Percentiles rank a stretch among this genome's conserved stretches.
These are phyloP conservation scores for Toxoplasma gondii DNA, from an alignment of 169 alveolate genomes.

Conservation along the genomic window DNA sequence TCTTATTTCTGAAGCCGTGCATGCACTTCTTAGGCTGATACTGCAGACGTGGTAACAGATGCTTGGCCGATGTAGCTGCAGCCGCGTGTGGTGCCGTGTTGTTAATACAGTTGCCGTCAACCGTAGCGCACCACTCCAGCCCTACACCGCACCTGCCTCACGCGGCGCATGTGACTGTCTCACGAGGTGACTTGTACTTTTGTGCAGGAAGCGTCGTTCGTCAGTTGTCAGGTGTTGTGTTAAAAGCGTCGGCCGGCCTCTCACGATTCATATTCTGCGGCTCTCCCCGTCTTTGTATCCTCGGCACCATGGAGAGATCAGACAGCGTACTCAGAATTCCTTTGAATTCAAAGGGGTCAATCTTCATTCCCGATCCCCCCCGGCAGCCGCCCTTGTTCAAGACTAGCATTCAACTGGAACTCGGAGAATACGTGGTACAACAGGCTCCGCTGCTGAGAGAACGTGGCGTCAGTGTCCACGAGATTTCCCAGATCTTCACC, in stretches of 20 bases:
- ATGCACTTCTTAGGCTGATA: too few species aligned
- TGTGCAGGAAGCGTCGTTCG: background rate
- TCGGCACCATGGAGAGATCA: background rate
- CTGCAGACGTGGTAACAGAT: too few species aligned
- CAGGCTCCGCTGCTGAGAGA: conserved; percentile 13
- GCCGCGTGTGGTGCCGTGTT: too few species aligned
- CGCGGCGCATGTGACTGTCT: too few species aligned
- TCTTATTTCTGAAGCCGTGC: too few species aligned
- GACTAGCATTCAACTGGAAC: conserved; percentile 24
- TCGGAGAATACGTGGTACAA: conserved; percentile 45
- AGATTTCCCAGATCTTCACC: conserved; percentile 35
- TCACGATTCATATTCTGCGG: background rate
- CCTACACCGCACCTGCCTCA: too few species aligned
- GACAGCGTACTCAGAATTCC: background rate
- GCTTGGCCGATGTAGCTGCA: too few species aligned
- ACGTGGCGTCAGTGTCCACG: conserved; percentile 18
- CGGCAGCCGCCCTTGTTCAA: conserved; percentile 10
- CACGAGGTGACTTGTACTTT: background rate
- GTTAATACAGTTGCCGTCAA: too few species aligned
- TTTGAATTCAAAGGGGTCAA: conserved; percentile 1
- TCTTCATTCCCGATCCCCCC: conserved; percentile 22
- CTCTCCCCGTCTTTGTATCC: background rate
- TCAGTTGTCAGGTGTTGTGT: too few species aligned
- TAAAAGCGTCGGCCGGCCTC: too few species aligned
- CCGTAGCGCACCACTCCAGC: too few species aligned